Percentiles rank a stretch among this genome's conserved stretches.
phyloP scores from a whole-genome alignment of 371 early-diverging fungal species.

The Syncephalastrum racemosum region DNA sequence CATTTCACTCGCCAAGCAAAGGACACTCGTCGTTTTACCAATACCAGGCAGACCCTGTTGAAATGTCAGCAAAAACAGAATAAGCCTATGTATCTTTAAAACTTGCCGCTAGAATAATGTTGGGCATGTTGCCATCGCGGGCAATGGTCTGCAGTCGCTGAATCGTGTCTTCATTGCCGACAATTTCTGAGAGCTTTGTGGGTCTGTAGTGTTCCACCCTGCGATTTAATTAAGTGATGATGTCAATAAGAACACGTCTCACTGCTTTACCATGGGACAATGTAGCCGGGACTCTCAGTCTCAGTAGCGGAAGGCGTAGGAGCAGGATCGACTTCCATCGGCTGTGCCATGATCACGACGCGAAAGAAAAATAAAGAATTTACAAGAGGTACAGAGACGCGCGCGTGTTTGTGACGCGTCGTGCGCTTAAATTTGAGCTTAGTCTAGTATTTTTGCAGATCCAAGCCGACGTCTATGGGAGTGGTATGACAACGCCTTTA shows the following conservation, averaged over 20 bases:
- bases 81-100: background rate
- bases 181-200: slow-evolving; percentile 81
- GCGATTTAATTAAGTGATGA: background rate
- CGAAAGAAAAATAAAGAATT: slow-evolving; percentile 3
- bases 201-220: slow-evolving; percentile 99
- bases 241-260: background rate
- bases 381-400: no score
- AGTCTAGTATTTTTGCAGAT: no score
- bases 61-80: background rate
- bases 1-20: slow-evolving; percentile 88
- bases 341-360: slow-evolving; percentile 1
- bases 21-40: slow-evolving; percentile 98
- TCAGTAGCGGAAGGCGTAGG: background rate
- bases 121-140: slow-evolving; percentile 93
- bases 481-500: no score
- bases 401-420: no score
- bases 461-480: no score
- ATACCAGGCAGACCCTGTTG: slow-evolving; percentile 95
- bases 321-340: slow-evolving; percentile 6
- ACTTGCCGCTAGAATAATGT: slow-evolving; percentile 90
- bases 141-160: slow-evolving; percentile 86
- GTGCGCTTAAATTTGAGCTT: no score
- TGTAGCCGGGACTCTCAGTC: slow-evolving; percentile 10
- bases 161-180: slow-evolving; percentile 95
- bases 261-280: slow-evolving; percentile 15